Evolutionary conservation across 2,329 filamentous ascomycete genomes (phyloP).

Genomic region (Fusarium clavum): DNA sequence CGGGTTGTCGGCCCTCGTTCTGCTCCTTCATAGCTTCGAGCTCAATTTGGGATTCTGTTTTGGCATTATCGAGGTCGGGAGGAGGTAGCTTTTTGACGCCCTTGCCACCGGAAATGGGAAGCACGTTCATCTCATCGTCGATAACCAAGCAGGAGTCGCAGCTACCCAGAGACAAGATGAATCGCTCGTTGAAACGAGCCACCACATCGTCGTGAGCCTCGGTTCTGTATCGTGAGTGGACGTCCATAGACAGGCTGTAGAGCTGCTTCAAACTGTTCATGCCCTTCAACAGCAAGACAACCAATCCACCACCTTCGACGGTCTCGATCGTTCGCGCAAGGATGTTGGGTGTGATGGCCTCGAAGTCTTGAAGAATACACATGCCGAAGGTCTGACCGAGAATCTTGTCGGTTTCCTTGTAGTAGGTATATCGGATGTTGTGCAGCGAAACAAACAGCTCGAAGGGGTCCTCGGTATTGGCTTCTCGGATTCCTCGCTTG

Average conservation of each 20-base stretch:
- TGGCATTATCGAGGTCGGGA: conserved; percentile 77
- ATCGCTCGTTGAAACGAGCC: conserved; percentile 96
- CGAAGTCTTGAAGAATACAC: conserved; percentile 98
- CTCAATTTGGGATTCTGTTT: conserved; percentile 78
- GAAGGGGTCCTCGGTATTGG: conserved; percentile 93
- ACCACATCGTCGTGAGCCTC: conserved; percentile 96
- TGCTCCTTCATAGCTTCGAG: conserved; percentile 89
- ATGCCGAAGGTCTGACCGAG: conserved; percentile 97
- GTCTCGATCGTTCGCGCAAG: conserved; percentile 96
- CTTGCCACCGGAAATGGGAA: conserved; percentile 96
- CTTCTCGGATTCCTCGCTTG: conserved; percentile 91
- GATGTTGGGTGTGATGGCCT: conserved; percentile 96
- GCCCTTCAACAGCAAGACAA: conserved; percentile 90
- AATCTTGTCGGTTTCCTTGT: conserved; percentile 99
- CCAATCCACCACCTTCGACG: conserved; percentile 93
- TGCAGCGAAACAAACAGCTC: conserved; percentile 96
- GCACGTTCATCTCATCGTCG: conserved; percentile 96
- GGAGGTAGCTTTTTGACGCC: conserved; percentile 85
- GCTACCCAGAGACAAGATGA: conserved; percentile 93
- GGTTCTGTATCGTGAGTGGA: conserved; percentile 94
- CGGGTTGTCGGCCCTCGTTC: conserved; percentile 84
- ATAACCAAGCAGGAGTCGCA: conserved; percentile 96
- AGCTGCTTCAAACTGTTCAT: conserved; percentile 98
- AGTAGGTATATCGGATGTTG: conserved; percentile 98
- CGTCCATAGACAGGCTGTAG: conserved; percentile 97